Conservation (phyloP, 108 stramenopile species). For the Skeletonema marinoi region DNA sequence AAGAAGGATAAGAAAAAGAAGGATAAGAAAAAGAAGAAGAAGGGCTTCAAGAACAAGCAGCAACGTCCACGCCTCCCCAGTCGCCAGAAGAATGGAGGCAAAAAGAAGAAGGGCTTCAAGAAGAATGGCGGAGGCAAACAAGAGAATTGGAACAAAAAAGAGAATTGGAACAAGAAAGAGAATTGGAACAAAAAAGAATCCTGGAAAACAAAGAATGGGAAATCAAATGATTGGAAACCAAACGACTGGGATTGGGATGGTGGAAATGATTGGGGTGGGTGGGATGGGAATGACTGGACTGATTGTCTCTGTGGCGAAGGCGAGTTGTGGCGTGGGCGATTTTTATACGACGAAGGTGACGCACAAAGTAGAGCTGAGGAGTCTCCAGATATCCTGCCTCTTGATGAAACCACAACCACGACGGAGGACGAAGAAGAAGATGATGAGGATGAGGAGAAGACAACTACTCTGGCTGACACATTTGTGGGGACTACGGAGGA, state of each 20-base stretch:
- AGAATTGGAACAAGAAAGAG: not conserved
- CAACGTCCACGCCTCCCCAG: too few relatives aligned
- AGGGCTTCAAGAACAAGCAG: too few relatives aligned
- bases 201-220: not conserved
- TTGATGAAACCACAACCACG: not conserved
- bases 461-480: not conserved
- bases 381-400: not conserved
- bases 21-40: too few relatives aligned
- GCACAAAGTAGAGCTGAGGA: not conserved
- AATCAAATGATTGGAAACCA: not conserved
- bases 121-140: not conserved
- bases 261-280: not conserved
- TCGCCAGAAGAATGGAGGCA: too few relatives aligned
- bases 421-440: not conserved
- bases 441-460: not conserved
- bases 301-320: not conserved
- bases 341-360: not conserved
- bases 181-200: not conserved
- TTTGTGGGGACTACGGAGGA: not conserved
- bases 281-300: slow-evolving; percentile 1
- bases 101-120: too few relatives aligned
- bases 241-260: not conserved
- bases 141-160: not conserved
- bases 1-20: not conserved
- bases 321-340: not conserved